Conservation (phyloP, 208 protist genomes). For the Crithidia fasciculata region DNA sequence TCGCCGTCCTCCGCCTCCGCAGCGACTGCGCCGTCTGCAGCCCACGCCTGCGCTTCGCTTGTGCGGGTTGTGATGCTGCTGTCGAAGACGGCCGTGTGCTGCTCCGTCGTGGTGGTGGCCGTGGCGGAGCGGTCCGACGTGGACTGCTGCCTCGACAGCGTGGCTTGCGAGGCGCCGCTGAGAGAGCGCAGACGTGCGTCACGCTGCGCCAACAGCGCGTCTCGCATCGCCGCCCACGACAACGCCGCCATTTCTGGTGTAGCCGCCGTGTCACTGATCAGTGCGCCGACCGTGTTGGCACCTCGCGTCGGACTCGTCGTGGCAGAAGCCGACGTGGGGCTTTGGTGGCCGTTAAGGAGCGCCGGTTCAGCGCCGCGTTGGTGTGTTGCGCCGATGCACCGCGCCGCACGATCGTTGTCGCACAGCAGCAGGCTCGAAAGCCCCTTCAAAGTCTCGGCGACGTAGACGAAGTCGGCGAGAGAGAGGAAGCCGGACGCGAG, state of each 20-base stretch:
- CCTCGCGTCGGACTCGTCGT: too few species aligned
- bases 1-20: too few species aligned
- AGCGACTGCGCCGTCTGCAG: too few species aligned
- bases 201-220: constrained; percentile 1
- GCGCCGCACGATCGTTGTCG: not conserved
- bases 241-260: not conserved
- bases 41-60: too few species aligned
- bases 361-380: too few species aligned
- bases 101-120: not conserved
- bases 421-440: constrained; percentile 10
- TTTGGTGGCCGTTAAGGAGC: not conserved
- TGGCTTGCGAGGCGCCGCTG: constrained; percentile 4
- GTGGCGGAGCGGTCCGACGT: not conserved
- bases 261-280: not conserved
- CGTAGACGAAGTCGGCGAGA: constrained; percentile 18
- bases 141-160: not conserved
- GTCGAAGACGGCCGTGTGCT: not conserved
- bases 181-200: not conserved
- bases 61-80: not conserved
- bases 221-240: constrained; percentile 23
- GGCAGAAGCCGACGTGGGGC: too few species aligned
- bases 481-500: constrained; percentile 45
- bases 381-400: not conserved
- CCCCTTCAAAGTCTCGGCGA: constrained; percentile 21
- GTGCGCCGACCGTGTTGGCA: not conserved